These are phyloP conservation scores for Liquidambar formosana DNA, from an alignment of 164 flowering plant species.

Conservation along the genomic window DNA sequence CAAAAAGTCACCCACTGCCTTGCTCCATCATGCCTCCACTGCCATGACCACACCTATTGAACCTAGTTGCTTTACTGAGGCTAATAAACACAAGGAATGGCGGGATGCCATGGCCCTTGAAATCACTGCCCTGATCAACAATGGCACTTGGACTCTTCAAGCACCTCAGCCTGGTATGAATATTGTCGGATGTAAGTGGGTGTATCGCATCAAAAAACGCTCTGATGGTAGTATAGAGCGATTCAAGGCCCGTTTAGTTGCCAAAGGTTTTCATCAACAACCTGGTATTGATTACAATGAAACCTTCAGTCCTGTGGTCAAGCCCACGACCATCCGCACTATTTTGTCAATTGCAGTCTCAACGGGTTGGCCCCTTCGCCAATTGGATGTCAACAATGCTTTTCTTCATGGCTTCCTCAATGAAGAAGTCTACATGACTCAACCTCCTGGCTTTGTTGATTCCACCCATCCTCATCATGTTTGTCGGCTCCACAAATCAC, in stretches of 20 bases:
- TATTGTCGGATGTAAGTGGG: too few species aligned
- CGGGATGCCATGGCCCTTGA: too few species aligned
- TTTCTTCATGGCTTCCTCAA: not conserved
- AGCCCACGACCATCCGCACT: not conserved
- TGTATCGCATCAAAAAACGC: too few species aligned
- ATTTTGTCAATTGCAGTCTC: conserved; percentile 1
- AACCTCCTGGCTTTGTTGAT: not conserved
- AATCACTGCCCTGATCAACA: too few species aligned
- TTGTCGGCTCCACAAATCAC: not conserved
- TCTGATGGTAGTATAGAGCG: not conserved
- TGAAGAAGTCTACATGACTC: not conserved
- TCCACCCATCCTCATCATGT: not conserved
- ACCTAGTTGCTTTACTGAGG: too few species aligned
- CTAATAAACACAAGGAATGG: too few species aligned
- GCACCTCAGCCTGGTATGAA: too few species aligned
- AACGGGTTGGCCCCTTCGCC: not conserved
- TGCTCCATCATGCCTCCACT: too few species aligned
- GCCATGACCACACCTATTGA: too few species aligned
- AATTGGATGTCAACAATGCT: not conserved
- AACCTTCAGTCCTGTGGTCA: conserved; percentile 9
- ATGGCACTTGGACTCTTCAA: too few species aligned
- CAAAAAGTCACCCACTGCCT: too few species aligned
- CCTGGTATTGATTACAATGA: conserved; percentile 1
- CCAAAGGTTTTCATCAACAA: conserved; percentile 6
- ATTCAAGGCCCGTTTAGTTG: conserved; percentile 4